These are phyloP conservation scores for Epithele typhae DNA, from an alignment of 768 basidiomycete genomes.

Conservation along the genomic window DNA sequence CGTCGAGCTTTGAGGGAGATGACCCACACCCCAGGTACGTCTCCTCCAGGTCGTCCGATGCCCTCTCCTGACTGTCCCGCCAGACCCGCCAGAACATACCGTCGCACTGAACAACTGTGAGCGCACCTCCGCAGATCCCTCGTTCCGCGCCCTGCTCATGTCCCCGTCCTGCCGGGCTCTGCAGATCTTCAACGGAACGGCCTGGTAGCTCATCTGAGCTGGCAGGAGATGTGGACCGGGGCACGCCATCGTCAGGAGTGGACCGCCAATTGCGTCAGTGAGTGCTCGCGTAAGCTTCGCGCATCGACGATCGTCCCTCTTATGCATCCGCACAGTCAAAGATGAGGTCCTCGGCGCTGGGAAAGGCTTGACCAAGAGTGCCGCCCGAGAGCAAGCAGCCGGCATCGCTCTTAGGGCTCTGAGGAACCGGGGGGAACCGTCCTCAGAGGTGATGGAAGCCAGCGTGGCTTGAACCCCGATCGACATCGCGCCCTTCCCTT, in stretches of 20 bases:
- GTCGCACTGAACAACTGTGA: conserved; percentile 39
- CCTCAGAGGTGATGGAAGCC: too few relatives aligned
- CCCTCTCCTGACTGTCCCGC: not conserved
- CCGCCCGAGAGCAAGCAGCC: conserved; percentile 19
- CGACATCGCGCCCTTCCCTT: too few relatives aligned
- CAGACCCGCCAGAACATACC: conserved; percentile 9
- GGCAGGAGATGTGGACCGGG: conserved; percentile 46
- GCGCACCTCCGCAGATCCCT: conserved; percentile 3
- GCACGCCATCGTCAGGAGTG: conserved; percentile 44
- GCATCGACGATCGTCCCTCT: not conserved
- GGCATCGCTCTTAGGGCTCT: conserved; percentile 7
- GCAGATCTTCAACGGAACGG: conserved; percentile 52
- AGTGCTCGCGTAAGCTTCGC: not conserved
- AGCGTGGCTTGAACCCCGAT: too few relatives aligned
- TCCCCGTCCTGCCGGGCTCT: not conserved
- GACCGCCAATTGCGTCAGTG: conserved; percentile 60
- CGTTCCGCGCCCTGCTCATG: not conserved
- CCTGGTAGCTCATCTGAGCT: conserved; percentile 43
- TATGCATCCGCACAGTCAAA: conserved; percentile 38
- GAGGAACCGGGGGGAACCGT: not conserved
- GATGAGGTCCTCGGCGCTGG: conserved; percentile 46
- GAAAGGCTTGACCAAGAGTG: conserved; percentile 45
- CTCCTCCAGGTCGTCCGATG: too few relatives aligned
- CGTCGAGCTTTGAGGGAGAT: too few relatives aligned
- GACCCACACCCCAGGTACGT: too few relatives aligned